These are phyloP conservation scores for Botrytis paeoniae DNA, from an alignment of 2,329 filamentous ascomycete genomes.

Conservation along the genomic window DNA sequence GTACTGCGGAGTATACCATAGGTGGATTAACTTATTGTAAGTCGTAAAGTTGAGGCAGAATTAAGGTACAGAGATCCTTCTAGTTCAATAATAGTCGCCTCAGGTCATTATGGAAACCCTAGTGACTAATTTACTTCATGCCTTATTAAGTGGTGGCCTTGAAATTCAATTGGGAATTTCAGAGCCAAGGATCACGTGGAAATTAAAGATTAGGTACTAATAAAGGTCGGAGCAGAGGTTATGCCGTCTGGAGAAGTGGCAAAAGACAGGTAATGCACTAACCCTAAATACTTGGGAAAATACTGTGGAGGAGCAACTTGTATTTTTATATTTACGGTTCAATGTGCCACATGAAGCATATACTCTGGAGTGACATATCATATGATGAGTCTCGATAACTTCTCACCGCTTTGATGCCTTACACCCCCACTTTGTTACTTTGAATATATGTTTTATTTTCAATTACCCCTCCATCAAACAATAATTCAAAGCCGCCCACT, in stretches of 20 bases:
- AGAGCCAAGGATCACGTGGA: not conserved
- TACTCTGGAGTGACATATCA: too few relatives aligned
- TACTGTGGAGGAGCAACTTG: too few relatives aligned
- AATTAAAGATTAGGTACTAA: too few relatives aligned
- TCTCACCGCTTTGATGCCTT: not conserved
- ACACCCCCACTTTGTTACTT: fast-evolving
- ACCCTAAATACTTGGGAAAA: not conserved
- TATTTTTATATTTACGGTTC: too few relatives aligned
- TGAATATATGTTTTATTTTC: fast-evolving
- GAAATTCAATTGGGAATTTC: not conserved
- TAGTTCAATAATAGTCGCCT: not conserved
- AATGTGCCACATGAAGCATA: too few relatives aligned
- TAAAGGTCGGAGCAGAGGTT: too few relatives aligned
- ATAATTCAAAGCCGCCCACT: not conserved
- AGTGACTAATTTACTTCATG: not conserved
- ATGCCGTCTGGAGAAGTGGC: too few relatives aligned
- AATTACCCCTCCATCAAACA: not conserved
- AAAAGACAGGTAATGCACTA: not conserved
- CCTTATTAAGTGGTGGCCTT: not conserved
- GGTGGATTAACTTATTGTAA: not conserved
- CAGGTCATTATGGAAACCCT: not conserved
- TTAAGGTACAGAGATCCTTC: not conserved
- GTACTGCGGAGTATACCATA: not conserved
- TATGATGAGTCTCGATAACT: too few relatives aligned
- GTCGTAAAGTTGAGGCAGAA: not conserved